Conservation (phyloP, 2,329 filamentous ascomycete genomes). For the Cephalotrichum gorgonifer region DNA sequence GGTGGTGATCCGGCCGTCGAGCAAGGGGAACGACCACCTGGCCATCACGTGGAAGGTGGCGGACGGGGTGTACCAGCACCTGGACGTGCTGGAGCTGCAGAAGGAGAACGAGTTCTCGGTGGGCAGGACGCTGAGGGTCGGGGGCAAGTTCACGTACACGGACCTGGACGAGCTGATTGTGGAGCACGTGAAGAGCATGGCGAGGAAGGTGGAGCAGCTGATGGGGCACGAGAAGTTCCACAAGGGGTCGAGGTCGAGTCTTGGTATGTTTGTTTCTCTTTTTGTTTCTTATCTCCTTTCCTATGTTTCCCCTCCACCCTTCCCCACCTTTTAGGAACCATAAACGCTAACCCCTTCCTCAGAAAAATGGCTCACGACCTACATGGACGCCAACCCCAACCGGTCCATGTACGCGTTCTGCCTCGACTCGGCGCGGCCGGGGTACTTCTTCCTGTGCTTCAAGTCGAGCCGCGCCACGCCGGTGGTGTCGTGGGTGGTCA, state of each 20-base stretch:
- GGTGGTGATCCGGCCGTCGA: conserved; percentile 89
- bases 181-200: conserved; percentile 95
- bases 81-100: conserved; percentile 91
- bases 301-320: neutral
- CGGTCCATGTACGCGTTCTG: conserved; percentile 94
- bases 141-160: conserved; percentile 81
- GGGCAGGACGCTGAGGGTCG: conserved; percentile 74
- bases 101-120: conserved; percentile 97
- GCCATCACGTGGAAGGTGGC: conserved; percentile 98
- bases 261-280: conserved; percentile 52
- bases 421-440: conserved; percentile 81
- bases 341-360: conserved; percentile 13
- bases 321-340: neutral
- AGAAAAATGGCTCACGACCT: conserved; percentile 95
- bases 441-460: conserved; percentile 94
- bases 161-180: conserved; percentile 97
- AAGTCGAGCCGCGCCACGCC: conserved; percentile 71
- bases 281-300: neutral
- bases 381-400: conserved; percentile 90
- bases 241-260: conserved; percentile 59
- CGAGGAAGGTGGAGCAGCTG: conserved; percentile 93
- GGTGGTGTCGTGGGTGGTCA: conserved; percentile 73
- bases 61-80: conserved; percentile 92
- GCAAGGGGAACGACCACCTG: conserved; percentile 89
- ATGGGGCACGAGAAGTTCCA: conserved; percentile 93